A percentile compares a stretch with the other conserved stretches of the same genome.
These are phyloP conservation scores for Escallonia rubra DNA, from an alignment of 129 eudicot genomes.

Conservation along the genomic window DNA sequence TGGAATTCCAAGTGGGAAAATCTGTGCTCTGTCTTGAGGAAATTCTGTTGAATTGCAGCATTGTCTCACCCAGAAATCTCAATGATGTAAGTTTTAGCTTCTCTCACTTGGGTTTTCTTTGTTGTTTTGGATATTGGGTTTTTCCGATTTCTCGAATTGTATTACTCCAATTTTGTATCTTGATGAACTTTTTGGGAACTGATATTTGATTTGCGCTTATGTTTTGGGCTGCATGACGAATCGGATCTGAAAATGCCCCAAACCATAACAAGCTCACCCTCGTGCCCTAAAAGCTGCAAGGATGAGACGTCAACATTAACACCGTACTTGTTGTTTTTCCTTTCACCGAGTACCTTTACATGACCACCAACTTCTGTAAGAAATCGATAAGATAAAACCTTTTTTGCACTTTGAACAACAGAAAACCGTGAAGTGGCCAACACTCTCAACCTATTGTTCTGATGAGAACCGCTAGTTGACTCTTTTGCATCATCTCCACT, in stretches of 20 bases:
- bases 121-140: neutral
- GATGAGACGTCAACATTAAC: constrained; percentile 55
- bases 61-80: neutral
- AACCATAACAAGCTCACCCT: constrained; percentile 46
- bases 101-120: neutral
- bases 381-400: constrained; percentile 47
- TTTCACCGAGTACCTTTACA: constrained; percentile 64
- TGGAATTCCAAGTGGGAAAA: neutral
- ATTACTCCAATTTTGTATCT: neutral
- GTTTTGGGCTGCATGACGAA: constrained; percentile 52
- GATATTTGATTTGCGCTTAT: neutral
- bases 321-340: constrained; percentile 34
- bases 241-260: constrained; percentile 86
- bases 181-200: neutral
- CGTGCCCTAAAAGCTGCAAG: constrained; percentile 20
- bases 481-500: constrained; percentile 16
- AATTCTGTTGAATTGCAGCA: neutral
- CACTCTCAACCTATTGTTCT: constrained; percentile 21
- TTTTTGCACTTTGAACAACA: constrained; percentile 30
- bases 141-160: no score
- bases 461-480: constrained; percentile 19
- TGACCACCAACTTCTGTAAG: constrained; percentile 62
- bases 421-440: constrained; percentile 41
- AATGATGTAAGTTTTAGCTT: constrained; percentile 3
- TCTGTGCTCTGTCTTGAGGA: neutral